These are phyloP conservation scores for Sarocladium brachiariae DNA, from an alignment of 2,329 filamentous ascomycete genomes.

Conservation along the genomic window DNA sequence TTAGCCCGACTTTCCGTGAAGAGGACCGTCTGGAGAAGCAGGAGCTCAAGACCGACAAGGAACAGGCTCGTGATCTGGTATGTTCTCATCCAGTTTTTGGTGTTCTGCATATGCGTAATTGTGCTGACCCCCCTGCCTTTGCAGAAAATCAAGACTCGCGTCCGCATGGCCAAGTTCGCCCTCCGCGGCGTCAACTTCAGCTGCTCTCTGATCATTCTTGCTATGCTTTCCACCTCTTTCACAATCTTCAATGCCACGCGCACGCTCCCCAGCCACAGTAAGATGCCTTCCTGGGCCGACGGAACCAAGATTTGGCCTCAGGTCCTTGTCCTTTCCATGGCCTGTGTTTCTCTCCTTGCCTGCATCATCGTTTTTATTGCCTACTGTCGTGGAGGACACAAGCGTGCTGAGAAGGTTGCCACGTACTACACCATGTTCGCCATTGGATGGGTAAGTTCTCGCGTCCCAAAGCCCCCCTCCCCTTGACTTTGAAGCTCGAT, in stretches of 20 bases:
- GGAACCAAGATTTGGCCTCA: constrained; percentile 85
- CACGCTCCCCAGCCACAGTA: constrained; percentile 65
- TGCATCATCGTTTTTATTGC: constrained; percentile 75
- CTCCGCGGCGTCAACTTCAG: constrained; percentile 96
- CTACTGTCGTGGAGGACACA: constrained; percentile 85
- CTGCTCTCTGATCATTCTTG: constrained; percentile 88
- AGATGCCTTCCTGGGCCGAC: constrained; percentile 75
- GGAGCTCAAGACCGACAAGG: constrained; percentile 73
- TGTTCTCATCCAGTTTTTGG: constrained; percentile 28
- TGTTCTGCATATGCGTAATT: neutral
- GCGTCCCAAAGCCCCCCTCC: no score
- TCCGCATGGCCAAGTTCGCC: constrained; percentile 88
- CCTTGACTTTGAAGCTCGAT: no score
- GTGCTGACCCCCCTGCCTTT: constrained; percentile 21
- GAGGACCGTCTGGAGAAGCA: constrained; percentile 82
- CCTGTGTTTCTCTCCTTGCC: constrained; percentile 72
- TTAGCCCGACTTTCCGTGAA: constrained; percentile 88
- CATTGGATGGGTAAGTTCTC: constrained; percentile 64
- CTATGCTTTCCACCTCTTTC: constrained; percentile 84
- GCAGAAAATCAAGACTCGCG: constrained; percentile 86
- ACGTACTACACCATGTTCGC: constrained; percentile 96
- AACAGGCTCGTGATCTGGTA: constrained; percentile 84
- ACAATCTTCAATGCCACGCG: constrained; percentile 88
- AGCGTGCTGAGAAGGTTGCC: constrained; percentile 82
- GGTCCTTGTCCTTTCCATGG: constrained; percentile 69